A percentile compares a stretch with the other conserved stretches of the same genome.
These are phyloP conservation scores for Parathielavia hyrcaniae DNA, from an alignment of 495 filamentous ascomycete genomes.

Conservation along the genomic window DNA sequence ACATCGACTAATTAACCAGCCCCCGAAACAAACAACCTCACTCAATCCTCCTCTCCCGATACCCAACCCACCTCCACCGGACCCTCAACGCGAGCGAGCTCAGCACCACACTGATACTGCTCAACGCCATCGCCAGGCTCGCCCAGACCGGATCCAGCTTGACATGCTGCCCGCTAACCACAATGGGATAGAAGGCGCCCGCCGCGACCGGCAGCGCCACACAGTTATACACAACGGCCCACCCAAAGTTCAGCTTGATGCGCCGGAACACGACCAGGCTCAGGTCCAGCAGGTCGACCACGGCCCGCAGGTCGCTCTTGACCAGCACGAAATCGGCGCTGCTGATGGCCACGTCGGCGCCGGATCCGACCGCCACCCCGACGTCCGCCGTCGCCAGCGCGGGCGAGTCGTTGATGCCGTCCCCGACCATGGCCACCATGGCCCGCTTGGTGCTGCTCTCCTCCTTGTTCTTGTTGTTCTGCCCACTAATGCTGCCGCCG, in stretches of 20 bases:
- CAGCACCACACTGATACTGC: slow-evolving; percentile 71
- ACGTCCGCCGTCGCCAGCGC: slow-evolving; percentile 75
- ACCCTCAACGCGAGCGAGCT: slow-evolving; percentile 64
- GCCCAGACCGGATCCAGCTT: slow-evolving; percentile 78
- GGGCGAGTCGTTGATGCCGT: slow-evolving; percentile 86
- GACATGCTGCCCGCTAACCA: slow-evolving; percentile 46
- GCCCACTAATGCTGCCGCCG: slow-evolving; percentile 3
- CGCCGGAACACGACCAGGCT: slow-evolving; percentile 65
- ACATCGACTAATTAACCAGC: too few species aligned
- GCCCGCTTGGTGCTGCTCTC: slow-evolving; percentile 34
- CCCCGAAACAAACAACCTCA: not conserved
- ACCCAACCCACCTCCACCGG: slow-evolving; percentile 44
- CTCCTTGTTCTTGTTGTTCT: too few species aligned
- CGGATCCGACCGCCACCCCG: slow-evolving; percentile 76
- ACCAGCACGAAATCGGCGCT: slow-evolving; percentile 83
- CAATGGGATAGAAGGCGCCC: slow-evolving; percentile 69
- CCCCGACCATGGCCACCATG: slow-evolving; percentile 57
- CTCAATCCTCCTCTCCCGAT: slow-evolving; percentile 32
- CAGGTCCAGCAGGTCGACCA: slow-evolving; percentile 68
- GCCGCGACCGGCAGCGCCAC: slow-evolving; percentile 77
- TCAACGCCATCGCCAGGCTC: slow-evolving; percentile 77
- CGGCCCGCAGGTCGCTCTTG: slow-evolving; percentile 58
- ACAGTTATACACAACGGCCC: slow-evolving; percentile 83
- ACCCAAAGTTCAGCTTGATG: slow-evolving; percentile 80
- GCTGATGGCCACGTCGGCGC: slow-evolving; percentile 77